phyloP scores from a whole-genome alignment of 495 filamentous ascomycete species.

The Penicillium bovifimosum region DNA sequence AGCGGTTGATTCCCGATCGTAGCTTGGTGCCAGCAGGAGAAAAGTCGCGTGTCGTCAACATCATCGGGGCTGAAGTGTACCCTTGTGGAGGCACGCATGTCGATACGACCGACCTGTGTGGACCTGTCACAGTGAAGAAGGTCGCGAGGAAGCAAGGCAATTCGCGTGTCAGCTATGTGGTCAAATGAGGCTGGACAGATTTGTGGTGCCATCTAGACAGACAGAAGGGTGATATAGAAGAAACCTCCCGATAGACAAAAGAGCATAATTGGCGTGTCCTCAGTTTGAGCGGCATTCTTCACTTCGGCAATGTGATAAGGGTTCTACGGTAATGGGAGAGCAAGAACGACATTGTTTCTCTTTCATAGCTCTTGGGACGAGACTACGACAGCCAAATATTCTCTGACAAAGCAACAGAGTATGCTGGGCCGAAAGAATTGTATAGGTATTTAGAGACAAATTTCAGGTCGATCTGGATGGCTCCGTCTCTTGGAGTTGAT shows the following conservation, averaged over 20 bases:
- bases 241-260: neutral
- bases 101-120: slow-evolving; percentile 44
- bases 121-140: slow-evolving; percentile 54
- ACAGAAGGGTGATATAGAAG: neutral
- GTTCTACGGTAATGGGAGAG: neutral
- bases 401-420: neutral
- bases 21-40: slow-evolving; percentile 40
- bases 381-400: neutral
- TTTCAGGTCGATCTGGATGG: neutral
- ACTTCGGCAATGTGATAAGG: neutral
- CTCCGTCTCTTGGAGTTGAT: slow-evolving; percentile 20
- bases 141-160: slow-evolving; percentile 52
- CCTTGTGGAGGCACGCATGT: slow-evolving; percentile 66
- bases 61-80: slow-evolving; percentile 54
- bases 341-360: neutral
- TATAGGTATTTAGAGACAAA: neutral
- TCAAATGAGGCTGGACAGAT: slow-evolving; percentile 14
- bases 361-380: neutral
- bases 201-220: neutral
- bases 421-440: neutral
- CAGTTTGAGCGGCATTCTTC: neutral
- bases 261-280: neutral
- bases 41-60: slow-evolving; percentile 49
- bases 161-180: slow-evolving; percentile 49
- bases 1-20: slow-evolving; percentile 45